Evolutionary conservation across 768 basidiomycete species (phyloP), one percentile per base, ranked within the genome.

Genomic region (Boletus fagicola): DNA sequence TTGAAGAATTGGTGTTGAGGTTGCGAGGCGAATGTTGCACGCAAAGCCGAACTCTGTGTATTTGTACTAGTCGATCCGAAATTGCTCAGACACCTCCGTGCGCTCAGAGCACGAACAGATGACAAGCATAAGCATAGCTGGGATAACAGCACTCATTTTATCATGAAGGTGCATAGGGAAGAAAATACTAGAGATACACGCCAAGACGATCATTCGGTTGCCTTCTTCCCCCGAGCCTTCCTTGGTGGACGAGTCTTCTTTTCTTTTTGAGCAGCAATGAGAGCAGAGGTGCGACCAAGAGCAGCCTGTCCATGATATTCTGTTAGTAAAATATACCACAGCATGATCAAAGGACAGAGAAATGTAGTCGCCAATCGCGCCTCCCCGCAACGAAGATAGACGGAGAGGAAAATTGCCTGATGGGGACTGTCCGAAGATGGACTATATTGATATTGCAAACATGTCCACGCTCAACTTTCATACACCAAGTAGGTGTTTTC

Each of bases 391-490:
- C 38, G n/a, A 20, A 49, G 22, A 50, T 2, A 67, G 58, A 67
- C 72, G 72, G 72, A 66, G 71, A 72, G 72, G 59, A 22, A 24
- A 53, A 43, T 6, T 36, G 47, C 40, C 6, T 59, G n/a, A 60
- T 59, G 61, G 64, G 42, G 66, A 72, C 61, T 40, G 52, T 63
- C 65, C 57, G 15, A 55, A 60, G 5, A 50, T 30, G 58, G 68
- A 64, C 66, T 10, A 28, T 2, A 42, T 78, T 65, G 74, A 69
- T 93, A 74, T 93, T 85, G 90, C 90, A 93, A 82, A 88, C 89
- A 76, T 90, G 86, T 93, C 90, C 89, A 93, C 90, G 83, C 90
- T 88, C 89, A 81, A 76, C 89, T 80, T 87, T 92, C 88, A 86
- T 86, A 72, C 75, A 76, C 79, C 78, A 74, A 73, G 68, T 67